Conservation (phyloP, 2,329 filamentous ascomycete species). For the Cadophora gregata region DNA sequence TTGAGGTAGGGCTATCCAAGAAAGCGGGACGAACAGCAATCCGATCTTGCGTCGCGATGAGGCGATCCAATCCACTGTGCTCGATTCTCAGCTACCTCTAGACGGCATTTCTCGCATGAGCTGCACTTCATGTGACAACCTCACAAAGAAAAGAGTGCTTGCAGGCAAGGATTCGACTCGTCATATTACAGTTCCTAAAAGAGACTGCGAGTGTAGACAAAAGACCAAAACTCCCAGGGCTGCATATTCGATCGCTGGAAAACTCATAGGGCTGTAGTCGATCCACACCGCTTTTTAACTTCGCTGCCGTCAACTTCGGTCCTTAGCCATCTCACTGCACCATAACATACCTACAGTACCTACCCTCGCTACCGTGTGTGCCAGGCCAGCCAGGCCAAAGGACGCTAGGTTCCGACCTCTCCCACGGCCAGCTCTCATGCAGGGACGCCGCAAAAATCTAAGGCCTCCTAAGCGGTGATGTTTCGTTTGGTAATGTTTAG, state of each 20-base stretch:
- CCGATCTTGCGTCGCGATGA: constrained; percentile 26
- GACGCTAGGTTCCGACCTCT: constrained; percentile 12
- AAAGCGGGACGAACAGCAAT: constrained; percentile 9
- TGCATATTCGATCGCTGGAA: constrained; percentile 21
- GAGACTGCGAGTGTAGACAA: not conserved
- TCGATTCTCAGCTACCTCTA: constrained; percentile 29
- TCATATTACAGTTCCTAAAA: constrained; percentile 6
- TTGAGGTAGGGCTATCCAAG: constrained; percentile 26
- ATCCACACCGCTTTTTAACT: constrained; percentile 39
- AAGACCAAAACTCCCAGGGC: constrained; percentile 10
- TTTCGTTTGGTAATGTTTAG: not conserved
- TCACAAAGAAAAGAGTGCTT: not conserved
- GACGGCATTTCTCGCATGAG: constrained; percentile 32
- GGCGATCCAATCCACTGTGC: constrained; percentile 22
- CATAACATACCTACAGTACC: no score
- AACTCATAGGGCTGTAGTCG: constrained; percentile 32
- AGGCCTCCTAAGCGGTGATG: no score
- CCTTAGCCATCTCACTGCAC: constrained; percentile 15
- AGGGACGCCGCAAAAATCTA: constrained; percentile 23
- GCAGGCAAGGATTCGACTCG: not conserved
- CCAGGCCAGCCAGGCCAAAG: not conserved
- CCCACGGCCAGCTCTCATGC: constrained; percentile 26
- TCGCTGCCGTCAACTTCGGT: constrained; percentile 16
- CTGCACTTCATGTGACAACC: constrained; percentile 34
- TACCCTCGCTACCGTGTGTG: no score